phyloP scores from a whole-genome alignment of 495 filamentous ascomycete genomes.

The Sordaria brevicollis region DNA sequence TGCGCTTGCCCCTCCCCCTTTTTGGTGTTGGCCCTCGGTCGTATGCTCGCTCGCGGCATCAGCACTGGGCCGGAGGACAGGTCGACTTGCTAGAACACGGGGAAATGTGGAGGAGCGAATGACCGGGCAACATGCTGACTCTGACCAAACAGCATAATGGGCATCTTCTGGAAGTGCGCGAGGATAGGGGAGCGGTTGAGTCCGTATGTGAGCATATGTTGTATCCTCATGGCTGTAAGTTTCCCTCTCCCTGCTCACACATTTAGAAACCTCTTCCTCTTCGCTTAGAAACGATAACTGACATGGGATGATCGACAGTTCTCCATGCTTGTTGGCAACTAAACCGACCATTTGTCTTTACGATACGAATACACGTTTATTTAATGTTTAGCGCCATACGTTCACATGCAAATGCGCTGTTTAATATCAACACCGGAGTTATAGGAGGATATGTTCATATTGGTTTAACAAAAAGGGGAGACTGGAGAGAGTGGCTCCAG shows the following conservation, averaged over 20 bases:
- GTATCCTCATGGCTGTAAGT: slow-evolving; percentile 81
- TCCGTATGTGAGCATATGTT: slow-evolving; percentile 93
- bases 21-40: not conserved
- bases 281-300: not conserved
- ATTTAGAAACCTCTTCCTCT: not conserved
- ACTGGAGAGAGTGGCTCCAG: not conserved
- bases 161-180: slow-evolving; percentile 95
- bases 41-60: not conserved
- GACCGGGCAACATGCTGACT: not conserved
- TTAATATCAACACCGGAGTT: not conserved
- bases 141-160: slow-evolving; percentile 50
- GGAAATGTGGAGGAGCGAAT: not conserved
- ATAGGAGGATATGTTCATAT: not conserved
- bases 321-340: slow-evolving; percentile 10
- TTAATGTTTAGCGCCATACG: not conserved
- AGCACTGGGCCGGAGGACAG: not conserved
- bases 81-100: too few relatives aligned
- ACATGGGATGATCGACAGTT: not conserved
- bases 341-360: not conserved
- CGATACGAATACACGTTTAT: not conserved
- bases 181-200: slow-evolving; percentile 87
- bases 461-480: not conserved
- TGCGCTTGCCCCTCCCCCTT: not conserved
- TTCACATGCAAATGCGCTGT: not conserved
- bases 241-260: not conserved